These are phyloP conservation scores for Pyrenochaeta sp. DNA, from an alignment of 2,329 filamentous ascomycete species.

Conservation along the genomic window DNA sequence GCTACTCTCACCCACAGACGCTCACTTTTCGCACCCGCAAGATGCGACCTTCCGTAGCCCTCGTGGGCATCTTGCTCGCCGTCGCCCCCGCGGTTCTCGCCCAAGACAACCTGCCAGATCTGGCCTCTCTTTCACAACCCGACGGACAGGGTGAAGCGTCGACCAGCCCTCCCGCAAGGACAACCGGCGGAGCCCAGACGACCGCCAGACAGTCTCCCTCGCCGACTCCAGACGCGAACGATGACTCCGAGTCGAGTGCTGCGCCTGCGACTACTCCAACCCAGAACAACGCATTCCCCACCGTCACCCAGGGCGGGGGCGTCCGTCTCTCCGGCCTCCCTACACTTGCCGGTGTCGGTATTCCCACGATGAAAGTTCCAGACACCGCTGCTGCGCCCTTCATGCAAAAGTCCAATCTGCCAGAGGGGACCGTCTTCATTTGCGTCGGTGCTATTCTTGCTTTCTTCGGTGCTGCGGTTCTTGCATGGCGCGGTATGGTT, in stretches of 20 bases:
- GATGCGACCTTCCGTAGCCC: slow-evolving; percentile 42
- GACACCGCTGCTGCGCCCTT: slow-evolving; percentile 86
- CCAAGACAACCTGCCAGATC: slow-evolving; percentile 39
- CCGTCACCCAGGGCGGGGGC: slow-evolving; percentile 23
- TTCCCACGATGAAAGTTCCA: slow-evolving; percentile 77
- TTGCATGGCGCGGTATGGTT: slow-evolving; percentile 87
- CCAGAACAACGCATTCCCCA: slow-evolving; percentile 11
- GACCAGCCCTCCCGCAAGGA: slow-evolving; percentile 20
- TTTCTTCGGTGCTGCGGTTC: slow-evolving; percentile 78
- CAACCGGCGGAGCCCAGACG: slow-evolving; percentile 13
- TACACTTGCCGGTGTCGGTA: slow-evolving; percentile 63
- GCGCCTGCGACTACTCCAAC: slow-evolving; percentile 20
- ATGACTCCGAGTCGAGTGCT: neutral
- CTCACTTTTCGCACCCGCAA: slow-evolving; percentile 19
- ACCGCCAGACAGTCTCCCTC: slow-evolving; percentile 25
- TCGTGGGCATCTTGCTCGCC: slow-evolving; percentile 40
- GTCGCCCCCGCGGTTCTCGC: slow-evolving; percentile 41
- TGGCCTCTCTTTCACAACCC: slow-evolving; percentile 33
- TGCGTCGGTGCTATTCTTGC: slow-evolving; percentile 88
- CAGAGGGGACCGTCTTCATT: slow-evolving; percentile 96
- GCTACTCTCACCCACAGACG: slow-evolving; percentile 15
- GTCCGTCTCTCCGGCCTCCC: slow-evolving; percentile 56
- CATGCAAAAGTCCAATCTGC: slow-evolving; percentile 85
- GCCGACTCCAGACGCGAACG: slow-evolving; percentile 13
- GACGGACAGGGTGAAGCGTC: slow-evolving; percentile 24